Base-by-base conservation (phyloP, 352 stramenopile species). In the Phytophthora fragariaefolia region DNA sequence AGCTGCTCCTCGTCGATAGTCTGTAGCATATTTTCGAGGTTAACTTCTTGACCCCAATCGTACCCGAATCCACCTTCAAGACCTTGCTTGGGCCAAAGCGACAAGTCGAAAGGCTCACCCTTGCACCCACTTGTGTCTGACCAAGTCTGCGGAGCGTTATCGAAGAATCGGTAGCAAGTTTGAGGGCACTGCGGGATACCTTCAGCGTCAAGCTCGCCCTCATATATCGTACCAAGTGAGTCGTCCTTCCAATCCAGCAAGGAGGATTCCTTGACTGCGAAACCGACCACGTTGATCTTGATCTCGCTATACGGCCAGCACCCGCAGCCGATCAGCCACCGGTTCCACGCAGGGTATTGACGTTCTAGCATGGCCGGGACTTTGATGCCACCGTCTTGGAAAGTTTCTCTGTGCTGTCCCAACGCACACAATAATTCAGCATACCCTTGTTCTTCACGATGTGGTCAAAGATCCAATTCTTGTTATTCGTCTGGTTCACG, bases 341-440 rank as follows among this genome's bases (percentile, higher is more conserved):
- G 63, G 65, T 77, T 77, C 69, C 69, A 77, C 43, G 58, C 42
- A 23, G 36, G 30, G 59, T 71, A 70, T 56, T 77, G 59, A n/a
- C 50, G 54, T 13, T 77, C 60, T 32, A 77, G 55, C 59, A 74
- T 69, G 18, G 50, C 47, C 38, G 69, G 18, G 51, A 77, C 71
- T 58, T 77, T 77, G 63, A 62, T 17, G 69, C 69, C 9, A 58
- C 59, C n/a, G 69, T 51, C 24, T 74, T 71, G n/a, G 60, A 43
- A 13, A 77, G 59, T 38, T 68, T 74, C 26, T 74, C 61, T 17
- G 54, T 71, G 18, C 58, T 71, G 53, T 77, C 65, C 70, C 70
- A 77, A 18, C 70, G 70, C 3, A 77, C 23, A 52, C 70, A 77
- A 65, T 77, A 72, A 57, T 65, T 72, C 28, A 77, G 46, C 36